phyloP scores from a whole-genome alignment of 2,329 filamentous ascomycete species.

The Penicillium sp. region DNA sequence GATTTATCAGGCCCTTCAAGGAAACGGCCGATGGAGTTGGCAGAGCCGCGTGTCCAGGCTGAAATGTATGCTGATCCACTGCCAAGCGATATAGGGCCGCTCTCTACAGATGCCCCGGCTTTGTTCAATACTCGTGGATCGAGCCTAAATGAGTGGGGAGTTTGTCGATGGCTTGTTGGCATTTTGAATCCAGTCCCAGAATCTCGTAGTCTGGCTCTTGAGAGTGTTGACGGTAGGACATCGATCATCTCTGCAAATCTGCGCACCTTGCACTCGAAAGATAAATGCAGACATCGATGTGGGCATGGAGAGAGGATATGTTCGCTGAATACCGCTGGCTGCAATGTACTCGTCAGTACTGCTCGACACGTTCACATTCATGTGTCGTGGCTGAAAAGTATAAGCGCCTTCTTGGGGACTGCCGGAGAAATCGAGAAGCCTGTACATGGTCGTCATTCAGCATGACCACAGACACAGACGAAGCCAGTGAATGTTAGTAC shows the following conservation, averaged over 20 bases:
- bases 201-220: conserved; percentile 15
- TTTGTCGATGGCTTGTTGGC: conserved; percentile 8
- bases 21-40: conserved; percentile 21
- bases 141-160: conserved; percentile 12
- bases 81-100: conserved; percentile 19
- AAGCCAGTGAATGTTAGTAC: too few species aligned
- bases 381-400: conserved; percentile 20
- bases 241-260: conserved; percentile 18
- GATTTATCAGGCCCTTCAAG: conserved; percentile 16
- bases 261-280: conserved; percentile 9
- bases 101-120: conserved; percentile 16
- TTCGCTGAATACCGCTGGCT: conserved; percentile 5
- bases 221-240: conserved; percentile 14
- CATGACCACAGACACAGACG: too few species aligned
- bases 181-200: conserved; percentile 13
- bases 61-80: conserved; percentile 18
- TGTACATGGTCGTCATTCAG: conserved; percentile 5
- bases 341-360: conserved; percentile 19
- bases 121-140: conserved; percentile 17
- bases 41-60: conserved; percentile 19
- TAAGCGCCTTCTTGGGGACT: conserved; percentile 19
- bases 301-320: conserved; percentile 10
- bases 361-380: conserved; percentile 19
- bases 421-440: conserved; percentile 19
- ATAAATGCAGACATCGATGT: conserved; percentile 15